Conservation (phyloP, 1,284 basidiomycete genomes). For the Rhodotorula sp. region DNA sequence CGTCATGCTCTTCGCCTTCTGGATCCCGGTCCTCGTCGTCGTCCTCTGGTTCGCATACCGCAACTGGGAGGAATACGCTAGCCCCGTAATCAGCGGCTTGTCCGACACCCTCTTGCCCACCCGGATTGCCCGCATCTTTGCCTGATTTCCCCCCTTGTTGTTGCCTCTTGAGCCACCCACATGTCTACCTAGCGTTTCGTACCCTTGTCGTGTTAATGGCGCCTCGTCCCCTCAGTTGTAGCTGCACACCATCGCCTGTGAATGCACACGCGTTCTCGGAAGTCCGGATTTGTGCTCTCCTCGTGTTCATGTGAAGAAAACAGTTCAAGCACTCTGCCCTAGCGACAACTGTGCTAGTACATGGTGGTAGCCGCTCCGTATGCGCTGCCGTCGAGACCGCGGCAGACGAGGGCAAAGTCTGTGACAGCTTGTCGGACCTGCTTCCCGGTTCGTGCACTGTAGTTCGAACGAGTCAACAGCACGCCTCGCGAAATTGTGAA, state of each 20-base stretch:
- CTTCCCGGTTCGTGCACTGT: conserved; percentile 38
- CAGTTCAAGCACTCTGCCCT: background rate
- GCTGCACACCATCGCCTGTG: background rate
- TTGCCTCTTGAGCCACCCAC: background rate
- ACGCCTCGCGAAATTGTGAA: background rate
- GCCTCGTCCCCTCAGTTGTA: background rate
- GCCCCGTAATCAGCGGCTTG: background rate
- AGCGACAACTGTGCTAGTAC: background rate
- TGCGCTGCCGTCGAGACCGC: conserved; percentile 42
- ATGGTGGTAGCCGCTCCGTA: conserved; percentile 32
- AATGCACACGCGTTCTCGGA: background rate
- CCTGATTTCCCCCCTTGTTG: background rate
- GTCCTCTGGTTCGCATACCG: conserved; percentile 1
- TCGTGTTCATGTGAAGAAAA: too few relatives aligned
- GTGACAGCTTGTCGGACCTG: conserved; percentile 39
- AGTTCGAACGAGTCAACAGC: too few relatives aligned
- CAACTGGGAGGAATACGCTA: conserved; percentile 1
- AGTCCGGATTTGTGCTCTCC: background rate
- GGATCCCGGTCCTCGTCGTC: conserved; percentile 24
- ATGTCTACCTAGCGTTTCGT: background rate
- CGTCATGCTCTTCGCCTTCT: conserved; percentile 25
- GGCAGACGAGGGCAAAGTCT: conserved; percentile 43
- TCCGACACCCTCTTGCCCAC: conserved; percentile 1
- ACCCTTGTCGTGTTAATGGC: background rate
- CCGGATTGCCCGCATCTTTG: background rate